phyloP scores from a whole-genome alignment of 768 basidiomycete species.

The Steccherinum ochraceum region DNA sequence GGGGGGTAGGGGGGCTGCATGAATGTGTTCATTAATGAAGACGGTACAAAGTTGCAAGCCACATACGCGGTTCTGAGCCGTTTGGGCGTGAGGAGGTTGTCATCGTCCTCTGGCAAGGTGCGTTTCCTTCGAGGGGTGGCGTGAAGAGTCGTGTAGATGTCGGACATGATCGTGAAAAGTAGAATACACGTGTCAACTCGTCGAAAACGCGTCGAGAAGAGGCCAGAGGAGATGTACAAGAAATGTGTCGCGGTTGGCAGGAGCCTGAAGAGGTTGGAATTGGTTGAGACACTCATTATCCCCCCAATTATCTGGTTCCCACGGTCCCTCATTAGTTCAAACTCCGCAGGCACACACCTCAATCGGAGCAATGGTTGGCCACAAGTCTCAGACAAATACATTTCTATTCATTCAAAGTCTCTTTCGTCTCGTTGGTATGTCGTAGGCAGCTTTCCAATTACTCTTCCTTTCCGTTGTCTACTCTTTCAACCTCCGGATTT shows the following conservation, averaged over 20 bases:
- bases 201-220: background rate
- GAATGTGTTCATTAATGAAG: conserved; percentile 1
- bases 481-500: background rate
- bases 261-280: conserved; percentile 14
- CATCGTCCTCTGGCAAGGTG: conserved; percentile 43
- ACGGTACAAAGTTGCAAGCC: background rate
- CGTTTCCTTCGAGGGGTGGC: conserved; percentile 72
- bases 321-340: conserved; percentile 14
- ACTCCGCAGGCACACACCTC: conserved; percentile 3
- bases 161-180: conserved; percentile 37
- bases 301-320: conserved; percentile 28
- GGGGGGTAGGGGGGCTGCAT: conserved; percentile 55
- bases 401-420: background rate
- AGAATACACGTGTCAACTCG: conserved; percentile 4
- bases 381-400: background rate
- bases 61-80: conserved; percentile 52
- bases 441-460: background rate
- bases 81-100: conserved; percentile 58
- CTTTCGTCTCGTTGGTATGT: background rate
- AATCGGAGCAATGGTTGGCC: no score
- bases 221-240: conserved; percentile 10
- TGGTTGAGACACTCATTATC: conserved; percentile 4
- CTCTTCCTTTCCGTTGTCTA: background rate
- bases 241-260: conserved; percentile 8
- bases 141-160: conserved; percentile 53